These are phyloP conservation scores for Capsella bursapastoris DNA, from an alignment of 345 rosid species.

Conservation along the genomic window DNA sequence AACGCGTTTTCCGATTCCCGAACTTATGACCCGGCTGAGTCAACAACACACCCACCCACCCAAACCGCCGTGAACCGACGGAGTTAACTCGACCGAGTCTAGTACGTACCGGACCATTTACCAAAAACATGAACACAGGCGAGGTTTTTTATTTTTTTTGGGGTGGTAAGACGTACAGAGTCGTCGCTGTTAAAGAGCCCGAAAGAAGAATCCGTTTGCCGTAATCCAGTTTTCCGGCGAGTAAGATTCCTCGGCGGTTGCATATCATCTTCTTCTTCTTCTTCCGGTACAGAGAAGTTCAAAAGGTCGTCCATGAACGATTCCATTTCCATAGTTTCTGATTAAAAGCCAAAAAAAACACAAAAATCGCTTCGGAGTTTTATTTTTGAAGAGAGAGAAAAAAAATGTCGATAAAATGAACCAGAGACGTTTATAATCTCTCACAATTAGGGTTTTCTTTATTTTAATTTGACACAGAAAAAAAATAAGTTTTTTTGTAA, in stretches of 20 bases:
- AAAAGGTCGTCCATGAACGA: conserved; percentile 47
- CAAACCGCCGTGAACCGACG: conserved; percentile 27
- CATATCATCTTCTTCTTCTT: not conserved
- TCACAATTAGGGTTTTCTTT: conserved; percentile 38
- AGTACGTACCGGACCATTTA: conserved; percentile 20
- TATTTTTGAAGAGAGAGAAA: conserved; percentile 37
- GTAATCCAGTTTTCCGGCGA: conserved; percentile 40
- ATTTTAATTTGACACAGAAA: not conserved
- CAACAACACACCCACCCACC: conserved; percentile 1
- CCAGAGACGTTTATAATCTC: conserved; percentile 35
- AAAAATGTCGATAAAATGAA: conserved; percentile 23
- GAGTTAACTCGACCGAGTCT: conserved; percentile 39
- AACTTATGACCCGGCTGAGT: conserved; percentile 46
- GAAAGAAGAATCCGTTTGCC: conserved; percentile 41
- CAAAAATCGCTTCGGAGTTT: conserved; percentile 19
- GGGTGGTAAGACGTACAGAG: conserved; percentile 29
- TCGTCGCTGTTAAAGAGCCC: conserved; percentile 37
- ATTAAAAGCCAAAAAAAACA: not conserved
- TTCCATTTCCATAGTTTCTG: conserved; percentile 38
- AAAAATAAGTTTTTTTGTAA: not conserved
- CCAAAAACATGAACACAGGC: conserved; percentile 16
- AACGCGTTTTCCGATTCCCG: conserved; percentile 42
- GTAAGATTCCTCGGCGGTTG: conserved; percentile 28
- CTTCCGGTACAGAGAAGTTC: conserved; percentile 45
- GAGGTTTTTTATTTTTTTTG: not conserved